A percentile compares a stretch with the other conserved stretches of the same genome.
These are phyloP conservation scores for Serendipita sp. DNA, from an alignment of 768 basidiomycete species.

Conservation along the genomic window DNA sequence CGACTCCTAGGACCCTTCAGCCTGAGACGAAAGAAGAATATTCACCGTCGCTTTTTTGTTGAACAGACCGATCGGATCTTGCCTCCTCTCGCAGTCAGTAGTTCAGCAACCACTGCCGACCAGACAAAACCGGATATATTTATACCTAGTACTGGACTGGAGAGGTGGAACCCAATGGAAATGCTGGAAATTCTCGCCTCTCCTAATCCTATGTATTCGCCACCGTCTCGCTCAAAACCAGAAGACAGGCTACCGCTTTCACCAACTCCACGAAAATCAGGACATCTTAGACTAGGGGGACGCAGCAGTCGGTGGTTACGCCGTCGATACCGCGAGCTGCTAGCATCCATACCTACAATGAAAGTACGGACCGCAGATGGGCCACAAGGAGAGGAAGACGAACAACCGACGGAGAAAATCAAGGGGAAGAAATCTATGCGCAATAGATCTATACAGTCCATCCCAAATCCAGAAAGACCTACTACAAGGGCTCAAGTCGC, in stretches of 20 bases:
- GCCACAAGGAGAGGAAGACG: not conserved
- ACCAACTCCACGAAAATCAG: no score
- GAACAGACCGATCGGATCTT: constrained; percentile 35
- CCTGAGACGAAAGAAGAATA: constrained; percentile 58
- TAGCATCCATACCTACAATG: not conserved
- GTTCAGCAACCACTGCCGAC: constrained; percentile 6
- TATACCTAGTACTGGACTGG: not conserved
- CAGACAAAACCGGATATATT: not conserved
- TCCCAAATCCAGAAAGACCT: not conserved
- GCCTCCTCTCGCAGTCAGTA: constrained; percentile 39
- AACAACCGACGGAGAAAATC: not conserved
- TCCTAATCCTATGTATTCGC: not conserved
- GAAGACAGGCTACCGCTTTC: not conserved
- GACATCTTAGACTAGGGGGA: not conserved
- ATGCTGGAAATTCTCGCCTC: not conserved
- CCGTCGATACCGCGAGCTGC: not conserved
- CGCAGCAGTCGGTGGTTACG: not conserved
- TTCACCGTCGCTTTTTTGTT: constrained; percentile 48
- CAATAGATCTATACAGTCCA: not conserved
- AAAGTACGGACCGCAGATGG: not conserved
- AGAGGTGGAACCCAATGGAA: not conserved
- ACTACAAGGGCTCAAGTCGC: not conserved
- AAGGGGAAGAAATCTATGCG: not conserved
- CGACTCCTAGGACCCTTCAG: constrained; percentile 45
- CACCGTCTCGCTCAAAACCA: not conserved